phyloP scores from a whole-genome alignment of 768 basidiomycete genomes.

The Lentinula lateritia region DNA sequence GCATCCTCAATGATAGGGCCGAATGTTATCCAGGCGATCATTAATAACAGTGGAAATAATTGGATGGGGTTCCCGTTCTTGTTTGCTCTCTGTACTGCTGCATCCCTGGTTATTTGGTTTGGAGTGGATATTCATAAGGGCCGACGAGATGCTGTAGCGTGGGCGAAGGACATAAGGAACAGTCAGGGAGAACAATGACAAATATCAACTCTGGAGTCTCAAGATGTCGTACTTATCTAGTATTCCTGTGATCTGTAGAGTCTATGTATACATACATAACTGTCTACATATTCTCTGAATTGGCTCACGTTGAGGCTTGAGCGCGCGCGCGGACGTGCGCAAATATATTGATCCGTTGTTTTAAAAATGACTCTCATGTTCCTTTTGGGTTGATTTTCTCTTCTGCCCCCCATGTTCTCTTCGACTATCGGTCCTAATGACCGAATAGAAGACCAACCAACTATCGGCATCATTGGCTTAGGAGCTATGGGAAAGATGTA shows the following conservation, averaged over 20 bases:
- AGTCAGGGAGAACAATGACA: constrained; percentile 8
- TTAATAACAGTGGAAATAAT: constrained; percentile 63
- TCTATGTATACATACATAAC: no score
- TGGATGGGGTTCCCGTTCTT: constrained; percentile 86
- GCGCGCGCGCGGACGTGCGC: no score
- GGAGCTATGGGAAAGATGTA: constrained; percentile 98
- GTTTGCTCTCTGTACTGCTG: constrained; percentile 61
- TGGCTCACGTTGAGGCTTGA: no score
- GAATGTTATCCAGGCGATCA: constrained; percentile 81
- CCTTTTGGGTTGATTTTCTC: background rate
- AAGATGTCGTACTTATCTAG: background rate
- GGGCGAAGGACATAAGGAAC: constrained; percentile 36
- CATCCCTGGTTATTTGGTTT: constrained; percentile 77
- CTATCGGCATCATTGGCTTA: constrained; percentile 93
- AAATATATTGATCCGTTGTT: no score
- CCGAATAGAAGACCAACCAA: constrained; percentile 44
- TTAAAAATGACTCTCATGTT: no score
- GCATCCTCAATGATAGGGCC: constrained; percentile 87
- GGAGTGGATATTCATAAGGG: constrained; percentile 61
- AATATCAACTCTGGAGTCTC: constrained; percentile 1
- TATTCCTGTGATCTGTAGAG: background rate
- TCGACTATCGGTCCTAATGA: constrained; percentile 6
- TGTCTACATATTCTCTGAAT: no score
- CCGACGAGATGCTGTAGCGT: constrained; percentile 51
- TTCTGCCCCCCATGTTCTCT: constrained; percentile 1